Base-by-base conservation (phyloP, 331 rosid species). In the Malus hybrid region DNA sequence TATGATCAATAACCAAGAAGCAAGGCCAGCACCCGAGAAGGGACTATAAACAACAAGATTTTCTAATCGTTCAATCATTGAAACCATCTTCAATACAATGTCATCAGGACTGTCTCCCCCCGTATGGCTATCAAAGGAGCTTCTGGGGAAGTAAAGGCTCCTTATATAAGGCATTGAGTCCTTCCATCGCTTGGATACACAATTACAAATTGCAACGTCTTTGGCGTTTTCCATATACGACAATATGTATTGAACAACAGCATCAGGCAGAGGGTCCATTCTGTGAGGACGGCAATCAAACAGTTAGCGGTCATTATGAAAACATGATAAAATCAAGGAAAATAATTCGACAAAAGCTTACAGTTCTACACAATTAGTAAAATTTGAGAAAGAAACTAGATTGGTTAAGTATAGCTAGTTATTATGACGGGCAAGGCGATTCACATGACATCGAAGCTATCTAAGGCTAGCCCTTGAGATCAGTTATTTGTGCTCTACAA, bases 231-330 rank as follows among this genome's bases (percentile, higher is more conserved):
- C 89, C 82, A 89, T 78, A 69, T 83, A 80, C 7, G 97, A 90
- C 83, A 95, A 75, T 69, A 92, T 87, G 78, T 63, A 84, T 74
- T 95, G 97, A 77, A 95, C 80, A 33, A 95, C 63, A 30, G 87
- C 96, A 78, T 90, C 97, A 3, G 99, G 99, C 67, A 92, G 90
- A n/a, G 87, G 67, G 19, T 95, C 99, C 95, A 92, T 95, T 75
- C 87, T 82, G 88, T 83, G 82, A 53, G 70, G 26, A 79, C 66
- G 75, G 39, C 0, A 77, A 77, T 62, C 75, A 63, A 81, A 80
- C 42, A 60, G 64, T 73, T 62, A 44, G 65, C 12, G 15, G 67
- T 77, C 82, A 75, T 63, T 46, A 9, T 39, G 13, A 24, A 32
- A 42, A 32, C 16, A 11, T 32, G 12, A 10, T 39, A 20, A 10